These are phyloP conservation scores for Plasmopara muralis DNA, from an alignment of 352 stramenopile species.

Conservation along the genomic window DNA sequence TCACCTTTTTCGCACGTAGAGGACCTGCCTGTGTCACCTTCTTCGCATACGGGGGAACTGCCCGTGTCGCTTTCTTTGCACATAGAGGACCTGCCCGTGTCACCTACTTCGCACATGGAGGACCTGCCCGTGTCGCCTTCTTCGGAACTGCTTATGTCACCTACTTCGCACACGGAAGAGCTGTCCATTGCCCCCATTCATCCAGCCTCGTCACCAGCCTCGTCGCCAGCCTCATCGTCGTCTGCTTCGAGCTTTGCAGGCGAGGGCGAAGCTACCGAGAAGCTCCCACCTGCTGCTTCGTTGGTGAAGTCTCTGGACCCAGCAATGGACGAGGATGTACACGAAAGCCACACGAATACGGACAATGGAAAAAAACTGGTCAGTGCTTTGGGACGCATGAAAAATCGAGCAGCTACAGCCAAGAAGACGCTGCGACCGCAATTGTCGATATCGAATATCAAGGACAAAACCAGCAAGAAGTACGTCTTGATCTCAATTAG, in stretches of 20 bases:
- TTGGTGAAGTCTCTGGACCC: constrained; percentile 20
- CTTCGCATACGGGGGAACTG: no score
- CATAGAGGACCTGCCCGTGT: background rate
- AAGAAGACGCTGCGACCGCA: constrained; percentile 55
- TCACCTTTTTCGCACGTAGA: no score
- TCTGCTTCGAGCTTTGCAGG: constrained; percentile 28
- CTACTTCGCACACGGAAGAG: no score
- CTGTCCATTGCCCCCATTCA: background rate
- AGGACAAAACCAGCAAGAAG: constrained; percentile 47
- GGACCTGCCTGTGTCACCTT: no score
- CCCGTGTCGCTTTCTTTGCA: no score
- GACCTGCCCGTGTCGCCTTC: background rate
- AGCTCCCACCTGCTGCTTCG: constrained; percentile 12
- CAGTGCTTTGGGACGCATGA: constrained; percentile 41
- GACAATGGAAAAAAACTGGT: constrained; percentile 17
- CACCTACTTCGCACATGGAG: constrained; percentile 4
- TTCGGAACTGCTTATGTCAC: no score
- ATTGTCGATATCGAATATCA: constrained; percentile 31
- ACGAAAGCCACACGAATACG: constrained; percentile 12
- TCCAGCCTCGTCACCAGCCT: constrained; percentile 12
- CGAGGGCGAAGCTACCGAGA: constrained; percentile 20
- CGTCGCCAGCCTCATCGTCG: constrained; percentile 20
- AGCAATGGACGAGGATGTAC: constrained; percentile 20
- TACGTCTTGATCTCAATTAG: background rate
- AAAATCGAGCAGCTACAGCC: constrained; percentile 40